These are phyloP conservation scores for Diospyros lotus DNA, from an alignment of 148 eudicot species.

Conservation along the genomic window DNA sequence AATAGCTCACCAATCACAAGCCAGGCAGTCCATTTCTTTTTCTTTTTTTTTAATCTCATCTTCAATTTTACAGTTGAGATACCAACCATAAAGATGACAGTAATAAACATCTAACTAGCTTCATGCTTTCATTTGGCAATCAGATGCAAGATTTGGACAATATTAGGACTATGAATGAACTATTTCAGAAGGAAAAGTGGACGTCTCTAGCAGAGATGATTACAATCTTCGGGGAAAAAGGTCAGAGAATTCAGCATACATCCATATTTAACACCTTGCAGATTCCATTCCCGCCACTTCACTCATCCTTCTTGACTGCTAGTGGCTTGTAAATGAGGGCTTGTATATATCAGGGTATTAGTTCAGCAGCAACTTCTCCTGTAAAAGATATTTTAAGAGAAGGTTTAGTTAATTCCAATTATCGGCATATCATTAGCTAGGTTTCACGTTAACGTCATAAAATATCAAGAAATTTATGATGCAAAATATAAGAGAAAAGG, in stretches of 20 bases:
- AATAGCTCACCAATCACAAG: too few species aligned
- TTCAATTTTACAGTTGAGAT: too few species aligned
- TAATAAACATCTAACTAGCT: not conserved
- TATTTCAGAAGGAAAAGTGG: not conserved
- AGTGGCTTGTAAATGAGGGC: not conserved
- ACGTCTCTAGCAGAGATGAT: not conserved
- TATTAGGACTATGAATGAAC: not conserved
- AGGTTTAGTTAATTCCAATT: not conserved
- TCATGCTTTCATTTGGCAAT: not conserved
- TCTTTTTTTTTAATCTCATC: too few species aligned
- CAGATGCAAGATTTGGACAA: not conserved
- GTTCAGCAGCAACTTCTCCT: constrained; percentile 17
- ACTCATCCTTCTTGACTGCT: not conserved
- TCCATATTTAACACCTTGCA: not conserved
- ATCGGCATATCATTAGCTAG: not conserved
- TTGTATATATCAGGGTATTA: constrained; percentile 16
- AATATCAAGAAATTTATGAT: not conserved
- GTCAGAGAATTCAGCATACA: constrained; percentile 3
- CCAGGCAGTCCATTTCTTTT: too few species aligned
- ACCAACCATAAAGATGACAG: not conserved
- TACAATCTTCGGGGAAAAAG: not conserved
- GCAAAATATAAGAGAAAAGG: not conserved
- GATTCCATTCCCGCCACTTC: not conserved
- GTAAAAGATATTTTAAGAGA: not conserved
- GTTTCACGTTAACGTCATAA: not conserved